phyloP scores from a whole-genome alignment of 1,139 yeast species.

The Debaryomycetaceae sp. region DNA sequence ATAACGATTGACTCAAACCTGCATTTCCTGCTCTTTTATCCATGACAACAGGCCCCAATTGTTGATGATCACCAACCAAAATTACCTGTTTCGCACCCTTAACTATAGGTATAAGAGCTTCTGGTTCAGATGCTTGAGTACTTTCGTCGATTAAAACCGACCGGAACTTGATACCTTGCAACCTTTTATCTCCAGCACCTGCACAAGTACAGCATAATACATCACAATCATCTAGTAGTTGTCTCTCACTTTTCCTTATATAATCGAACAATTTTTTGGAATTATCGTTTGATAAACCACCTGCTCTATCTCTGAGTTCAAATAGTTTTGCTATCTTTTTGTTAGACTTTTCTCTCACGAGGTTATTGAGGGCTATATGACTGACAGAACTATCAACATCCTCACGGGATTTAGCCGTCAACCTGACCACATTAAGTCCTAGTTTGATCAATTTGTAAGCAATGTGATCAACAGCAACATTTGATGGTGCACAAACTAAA shows the following conservation, averaged over 20 bases:
- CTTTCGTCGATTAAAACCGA: constrained; percentile 88
- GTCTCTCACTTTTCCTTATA: constrained; percentile 46
- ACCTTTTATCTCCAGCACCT: constrained; percentile 79
- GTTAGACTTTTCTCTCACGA: constrained; percentile 44
- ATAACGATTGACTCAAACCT: constrained; percentile 79
- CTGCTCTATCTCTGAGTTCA: constrained; percentile 59
- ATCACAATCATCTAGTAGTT: constrained; percentile 58
- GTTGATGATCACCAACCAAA: constrained; percentile 93
- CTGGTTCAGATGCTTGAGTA: constrained; percentile 94
- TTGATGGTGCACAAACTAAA: constrained; percentile 92
- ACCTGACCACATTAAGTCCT: constrained; percentile 73
- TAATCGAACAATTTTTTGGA: constrained; percentile 38
- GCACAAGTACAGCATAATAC: constrained; percentile 91
- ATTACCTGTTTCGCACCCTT: constrained; percentile 88
- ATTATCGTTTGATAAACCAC: constrained; percentile 64
- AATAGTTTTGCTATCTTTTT: constrained; percentile 59
- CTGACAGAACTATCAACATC: constrained; percentile 66
- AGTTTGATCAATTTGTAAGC: constrained; percentile 65
- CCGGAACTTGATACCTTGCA: constrained; percentile 55
- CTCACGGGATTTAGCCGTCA: constrained; percentile 76
- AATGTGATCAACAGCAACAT: constrained; percentile 91
- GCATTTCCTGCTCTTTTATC: constrained; percentile 81
- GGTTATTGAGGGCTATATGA: constrained; percentile 51
- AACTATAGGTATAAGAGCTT: constrained; percentile 81
- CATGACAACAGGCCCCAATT: constrained; percentile 85